These are phyloP conservation scores for Galerina marginata DNA, from an alignment of 768 basidiomycete genomes.

Conservation along the genomic window DNA sequence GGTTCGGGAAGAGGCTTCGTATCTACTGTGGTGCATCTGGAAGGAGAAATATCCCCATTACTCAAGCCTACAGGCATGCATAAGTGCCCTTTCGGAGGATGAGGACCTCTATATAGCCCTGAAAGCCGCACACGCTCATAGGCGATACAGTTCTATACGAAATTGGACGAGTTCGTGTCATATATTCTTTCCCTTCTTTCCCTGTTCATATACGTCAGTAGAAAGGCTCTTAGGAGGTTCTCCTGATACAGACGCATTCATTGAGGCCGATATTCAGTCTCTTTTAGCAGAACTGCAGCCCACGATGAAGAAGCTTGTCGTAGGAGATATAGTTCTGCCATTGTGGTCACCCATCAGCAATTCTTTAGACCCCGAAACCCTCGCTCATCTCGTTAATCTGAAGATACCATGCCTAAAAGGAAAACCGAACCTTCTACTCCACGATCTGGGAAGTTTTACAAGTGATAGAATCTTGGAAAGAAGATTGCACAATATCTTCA, in stretches of 20 bases:
- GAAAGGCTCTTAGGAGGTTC: conserved; percentile 7
- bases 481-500: conserved; percentile 46
- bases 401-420: conserved; percentile 42
- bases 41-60: conserved; percentile 31
- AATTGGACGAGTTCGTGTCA: conserved; percentile 35
- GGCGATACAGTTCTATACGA: conserved; percentile 38
- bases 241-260: conserved; percentile 13
- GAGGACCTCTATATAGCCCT: conserved; percentile 36
- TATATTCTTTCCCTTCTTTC: background rate
- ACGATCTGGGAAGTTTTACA: conserved; percentile 46
- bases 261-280: conserved; percentile 26
- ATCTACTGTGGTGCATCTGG: conserved; percentile 47
- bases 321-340: conserved; percentile 37
- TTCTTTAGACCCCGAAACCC: conserved; percentile 24
- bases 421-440: conserved; percentile 46
- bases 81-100: conserved; percentile 35
- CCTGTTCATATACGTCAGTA: background rate
- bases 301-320: conserved; percentile 35
- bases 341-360: conserved; percentile 34
- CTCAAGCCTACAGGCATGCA: conserved; percentile 39
- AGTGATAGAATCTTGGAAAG: conserved; percentile 33
- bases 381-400: conserved; percentile 33
- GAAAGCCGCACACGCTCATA: conserved; percentile 33
- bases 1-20: conserved; percentile 45
- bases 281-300: conserved; percentile 36